Evolutionary conservation across 2,329 filamentous ascomycete genomes (phyloP).

Genomic region (Aaosphaeria pasadenensis): DNA sequence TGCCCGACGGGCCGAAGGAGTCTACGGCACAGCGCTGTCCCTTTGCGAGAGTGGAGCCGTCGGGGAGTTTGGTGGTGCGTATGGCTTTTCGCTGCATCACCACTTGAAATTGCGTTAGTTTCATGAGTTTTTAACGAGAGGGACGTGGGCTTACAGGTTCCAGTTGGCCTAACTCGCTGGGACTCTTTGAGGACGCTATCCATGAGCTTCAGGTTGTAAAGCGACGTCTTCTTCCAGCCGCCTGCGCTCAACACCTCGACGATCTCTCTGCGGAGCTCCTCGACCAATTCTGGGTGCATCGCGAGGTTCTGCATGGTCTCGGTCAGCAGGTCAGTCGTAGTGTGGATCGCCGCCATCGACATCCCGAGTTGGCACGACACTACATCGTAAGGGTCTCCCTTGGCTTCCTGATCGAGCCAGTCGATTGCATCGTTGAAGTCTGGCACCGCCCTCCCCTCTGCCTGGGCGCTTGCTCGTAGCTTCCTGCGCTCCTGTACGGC

Average conservation of each 20-base stretch:
- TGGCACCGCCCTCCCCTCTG: neutral
- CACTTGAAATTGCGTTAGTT: neutral
- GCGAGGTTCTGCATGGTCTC: slow-evolving; percentile 19
- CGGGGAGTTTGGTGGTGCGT: neutral
- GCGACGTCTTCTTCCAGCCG: slow-evolving; percentile 24
- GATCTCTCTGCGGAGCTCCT: slow-evolving; percentile 22
- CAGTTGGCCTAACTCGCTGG: slow-evolving; percentile 16
- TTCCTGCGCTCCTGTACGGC: slow-evolving; percentile 2
- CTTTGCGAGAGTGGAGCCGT: neutral
- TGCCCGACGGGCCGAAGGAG: neutral
- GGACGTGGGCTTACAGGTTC: neutral
- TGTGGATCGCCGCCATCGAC: slow-evolving; percentile 14
- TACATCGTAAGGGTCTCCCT: slow-evolving; percentile 9
- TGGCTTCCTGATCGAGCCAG: slow-evolving; percentile 16
- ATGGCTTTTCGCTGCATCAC: neutral
- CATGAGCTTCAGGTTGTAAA: slow-evolving; percentile 27
- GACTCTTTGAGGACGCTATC: slow-evolving; percentile 34
- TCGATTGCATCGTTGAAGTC: slow-evolving; percentile 14
- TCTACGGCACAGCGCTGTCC: neutral
- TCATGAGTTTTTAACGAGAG: neutral
- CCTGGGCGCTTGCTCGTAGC: slow-evolving; percentile 7
- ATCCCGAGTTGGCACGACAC: slow-evolving; percentile 9
- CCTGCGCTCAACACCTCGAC: slow-evolving; percentile 13
- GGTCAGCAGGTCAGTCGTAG: slow-evolving; percentile 20
- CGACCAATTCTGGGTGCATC: slow-evolving; percentile 18